Evolutionary conservation across 805 yeast genomes (phyloP).

Genomic region (Cyberlindnera americana): DNA sequence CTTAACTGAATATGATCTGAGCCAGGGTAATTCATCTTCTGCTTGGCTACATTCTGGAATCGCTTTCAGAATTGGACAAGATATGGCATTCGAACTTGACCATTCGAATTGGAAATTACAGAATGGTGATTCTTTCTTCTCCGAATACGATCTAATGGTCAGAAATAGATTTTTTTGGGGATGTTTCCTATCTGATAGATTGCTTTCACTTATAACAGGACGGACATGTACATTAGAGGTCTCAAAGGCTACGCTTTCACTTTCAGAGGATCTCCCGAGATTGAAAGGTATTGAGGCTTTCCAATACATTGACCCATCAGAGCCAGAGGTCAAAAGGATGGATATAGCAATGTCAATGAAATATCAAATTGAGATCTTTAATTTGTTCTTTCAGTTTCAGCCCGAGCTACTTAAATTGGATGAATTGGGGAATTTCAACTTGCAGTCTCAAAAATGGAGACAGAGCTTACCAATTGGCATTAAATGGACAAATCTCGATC

Average conservation of each 20-base stretch:
- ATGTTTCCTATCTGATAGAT: background rate
- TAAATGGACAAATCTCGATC: background rate
- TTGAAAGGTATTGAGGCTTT: background rate
- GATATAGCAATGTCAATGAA: background rate
- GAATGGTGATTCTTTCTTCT: background rate
- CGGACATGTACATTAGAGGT: background rate
- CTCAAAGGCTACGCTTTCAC: background rate
- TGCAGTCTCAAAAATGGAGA: background rate
- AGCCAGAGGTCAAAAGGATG: background rate
- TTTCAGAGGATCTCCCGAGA: background rate
- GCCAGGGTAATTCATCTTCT: background rate
- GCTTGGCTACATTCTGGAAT: background rate
- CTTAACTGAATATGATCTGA: background rate
- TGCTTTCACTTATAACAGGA: background rate
- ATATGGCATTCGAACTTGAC: background rate
- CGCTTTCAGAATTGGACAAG: conserved; percentile 1
- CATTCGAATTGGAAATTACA: background rate
- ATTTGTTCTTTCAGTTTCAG: background rate
- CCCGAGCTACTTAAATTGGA: background rate
- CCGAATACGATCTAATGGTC: background rate
- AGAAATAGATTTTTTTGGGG: background rate
- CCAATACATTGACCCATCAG: background rate
- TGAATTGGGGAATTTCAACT: background rate
- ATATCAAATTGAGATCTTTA: background rate
- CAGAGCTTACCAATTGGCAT: background rate